Conservation (phyloP, 2,329 filamentous ascomycete genomes). For the Clarireedia homoeocarpa region DNA sequence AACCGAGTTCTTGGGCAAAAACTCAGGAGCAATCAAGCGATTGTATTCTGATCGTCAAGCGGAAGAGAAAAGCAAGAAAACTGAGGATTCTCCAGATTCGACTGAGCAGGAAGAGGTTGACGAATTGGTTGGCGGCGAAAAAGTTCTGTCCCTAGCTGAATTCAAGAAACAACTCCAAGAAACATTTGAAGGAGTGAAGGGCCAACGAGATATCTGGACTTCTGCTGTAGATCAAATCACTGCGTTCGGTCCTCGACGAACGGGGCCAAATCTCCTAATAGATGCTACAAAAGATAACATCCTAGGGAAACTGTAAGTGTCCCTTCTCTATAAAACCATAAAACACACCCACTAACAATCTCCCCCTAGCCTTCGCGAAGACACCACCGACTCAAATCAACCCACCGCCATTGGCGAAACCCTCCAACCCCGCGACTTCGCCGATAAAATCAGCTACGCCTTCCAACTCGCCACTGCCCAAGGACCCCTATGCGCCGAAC, state of each 20-base stretch:
- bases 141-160: slow-evolving; percentile 62
- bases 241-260: slow-evolving; percentile 81
- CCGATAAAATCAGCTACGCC: slow-evolving; percentile 85
- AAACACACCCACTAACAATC: slow-evolving; percentile 11
- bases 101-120: slow-evolving; percentile 36
- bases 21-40: slow-evolving; percentile 68
- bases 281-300: slow-evolving; percentile 68
- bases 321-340: background rate
- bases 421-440: slow-evolving; percentile 59
- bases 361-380: slow-evolving; percentile 21
- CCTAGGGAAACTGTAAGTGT: slow-evolving; percentile 60
- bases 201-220: slow-evolving; percentile 69
- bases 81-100: slow-evolving; percentile 19
- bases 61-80: slow-evolving; percentile 30
- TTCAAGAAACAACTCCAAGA: slow-evolving; percentile 66
- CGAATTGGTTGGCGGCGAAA: slow-evolving; percentile 49
- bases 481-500: slow-evolving; percentile 86
- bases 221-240: slow-evolving; percentile 70
- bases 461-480: slow-evolving; percentile 89
- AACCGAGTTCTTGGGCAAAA: slow-evolving; percentile 78
- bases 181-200: slow-evolving; percentile 63
- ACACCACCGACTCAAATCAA: slow-evolving; percentile 17
- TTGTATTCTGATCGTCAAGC: slow-evolving; percentile 65
- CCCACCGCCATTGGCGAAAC: slow-evolving; percentile 36
- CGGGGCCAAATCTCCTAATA: slow-evolving; percentile 82